phyloP scores from a whole-genome alignment of 2,329 filamentous ascomycete species.

The Parafenestella ontariensis region DNA sequence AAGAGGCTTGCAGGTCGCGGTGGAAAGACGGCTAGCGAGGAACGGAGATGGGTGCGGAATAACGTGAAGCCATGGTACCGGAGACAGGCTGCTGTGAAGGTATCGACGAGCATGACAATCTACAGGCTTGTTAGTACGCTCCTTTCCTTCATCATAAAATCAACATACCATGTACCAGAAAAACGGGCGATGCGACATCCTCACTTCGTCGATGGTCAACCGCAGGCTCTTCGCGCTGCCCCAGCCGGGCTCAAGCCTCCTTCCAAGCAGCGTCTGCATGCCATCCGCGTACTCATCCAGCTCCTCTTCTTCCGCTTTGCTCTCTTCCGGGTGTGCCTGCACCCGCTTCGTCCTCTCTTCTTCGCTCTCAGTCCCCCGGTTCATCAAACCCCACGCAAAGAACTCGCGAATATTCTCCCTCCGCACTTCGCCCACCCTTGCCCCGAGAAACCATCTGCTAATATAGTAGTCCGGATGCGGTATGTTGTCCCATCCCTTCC shows the following conservation, averaged over 20 bases:
- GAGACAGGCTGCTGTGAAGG: conserved; percentile 52
- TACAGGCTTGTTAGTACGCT: conserved; percentile 21
- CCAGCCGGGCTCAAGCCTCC: conserved; percentile 60
- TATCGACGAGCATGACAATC: conserved; percentile 62
- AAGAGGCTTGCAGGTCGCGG: conserved; percentile 62
- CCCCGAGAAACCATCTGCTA: conserved; percentile 70
- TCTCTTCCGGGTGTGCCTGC: conserved; percentile 25
- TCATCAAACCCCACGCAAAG: conserved; percentile 72
- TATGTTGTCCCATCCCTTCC: conserved; percentile 62
- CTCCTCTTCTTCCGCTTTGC: conserved; percentile 53
- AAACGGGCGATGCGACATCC: conserved; percentile 67
- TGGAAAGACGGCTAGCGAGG: conserved; percentile 63
- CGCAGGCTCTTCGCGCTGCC: conserved; percentile 65
- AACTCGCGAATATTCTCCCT: conserved; percentile 74
- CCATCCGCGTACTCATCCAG: conserved; percentile 63
- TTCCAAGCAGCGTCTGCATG: conserved; percentile 62
- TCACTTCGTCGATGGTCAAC: conserved; percentile 70
- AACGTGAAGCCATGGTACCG: conserved; percentile 60
- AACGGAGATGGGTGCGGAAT: conserved; percentile 54
- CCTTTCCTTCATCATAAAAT: background rate
- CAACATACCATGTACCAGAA: conserved; percentile 67
- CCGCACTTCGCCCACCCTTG: conserved; percentile 63
- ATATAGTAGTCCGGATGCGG: conserved; percentile 65
- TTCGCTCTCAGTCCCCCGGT: conserved; percentile 53
- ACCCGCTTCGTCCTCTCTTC: conserved; percentile 19